A percentile compares a stretch with the other conserved stretches of the same genome.
Evolutionary conservation across 805 yeast genomes (phyloP).

Genomic region (Wickerhamiella slavikovae): DNA sequence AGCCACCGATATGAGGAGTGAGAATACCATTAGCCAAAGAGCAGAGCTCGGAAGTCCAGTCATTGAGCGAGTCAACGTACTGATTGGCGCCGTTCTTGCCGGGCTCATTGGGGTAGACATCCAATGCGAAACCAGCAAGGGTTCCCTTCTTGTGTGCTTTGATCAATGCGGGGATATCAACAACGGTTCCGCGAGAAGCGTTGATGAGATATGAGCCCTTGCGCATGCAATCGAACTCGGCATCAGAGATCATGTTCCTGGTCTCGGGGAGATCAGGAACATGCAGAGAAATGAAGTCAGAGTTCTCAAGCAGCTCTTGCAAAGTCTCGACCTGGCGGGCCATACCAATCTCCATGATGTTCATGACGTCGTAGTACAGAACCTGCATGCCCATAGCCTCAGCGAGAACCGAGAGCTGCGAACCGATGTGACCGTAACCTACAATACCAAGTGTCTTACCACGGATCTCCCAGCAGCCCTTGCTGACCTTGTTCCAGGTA

Average conservation of each 20-base stretch:
- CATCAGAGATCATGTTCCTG: constrained; percentile 66
- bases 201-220: constrained; percentile 86
- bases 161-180: constrained; percentile 84
- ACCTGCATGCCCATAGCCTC: constrained; percentile 97
- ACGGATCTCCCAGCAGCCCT: constrained; percentile 96
- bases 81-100: constrained; percentile 80
- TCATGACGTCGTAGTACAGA: constrained; percentile 71
- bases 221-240: constrained; percentile 91
- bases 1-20: constrained; percentile 97
- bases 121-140: constrained; percentile 92
- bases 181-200: constrained; percentile 95
- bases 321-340: constrained; percentile 80
- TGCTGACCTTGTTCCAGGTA: constrained; percentile 89
- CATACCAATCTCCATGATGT: constrained; percentile 93
- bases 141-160: constrained; percentile 84
- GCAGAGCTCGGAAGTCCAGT: constrained; percentile 67
- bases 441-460: constrained; percentile 94
- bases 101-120: constrained; percentile 93
- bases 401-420: constrained; percentile 90
- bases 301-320: constrained; percentile 53
- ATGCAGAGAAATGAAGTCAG: constrained; percentile 85
- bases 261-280: constrained; percentile 93
- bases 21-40: constrained; percentile 72
- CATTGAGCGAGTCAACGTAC: constrained; percentile 53
- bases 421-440: constrained; percentile 96